Conservation (phyloP, 305 asterid species). For the Fraxinus sp. region DNA sequence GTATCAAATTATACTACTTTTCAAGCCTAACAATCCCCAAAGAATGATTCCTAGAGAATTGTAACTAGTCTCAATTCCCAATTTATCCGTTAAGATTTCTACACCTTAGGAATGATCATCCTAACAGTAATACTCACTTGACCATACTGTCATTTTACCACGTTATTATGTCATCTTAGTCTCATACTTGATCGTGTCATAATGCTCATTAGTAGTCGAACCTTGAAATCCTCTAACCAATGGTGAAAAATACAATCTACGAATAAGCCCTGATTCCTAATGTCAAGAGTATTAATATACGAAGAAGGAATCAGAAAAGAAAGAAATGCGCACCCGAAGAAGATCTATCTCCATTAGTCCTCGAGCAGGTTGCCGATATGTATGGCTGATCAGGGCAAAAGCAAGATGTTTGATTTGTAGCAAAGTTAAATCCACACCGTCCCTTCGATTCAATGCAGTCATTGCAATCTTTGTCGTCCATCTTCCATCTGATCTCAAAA, state of each 20-base stretch:
- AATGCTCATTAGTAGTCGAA: background rate
- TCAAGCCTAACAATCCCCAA: background rate
- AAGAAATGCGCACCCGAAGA: slow-evolving; percentile 33
- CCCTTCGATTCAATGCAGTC: slow-evolving; percentile 51
- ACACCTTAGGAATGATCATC: background rate
- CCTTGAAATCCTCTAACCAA: background rate
- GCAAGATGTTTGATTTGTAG: slow-evolving; percentile 40
- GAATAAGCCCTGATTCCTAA: background rate
- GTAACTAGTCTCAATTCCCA: background rate
- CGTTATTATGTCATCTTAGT: background rate
- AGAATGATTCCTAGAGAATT: background rate
- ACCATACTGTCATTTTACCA: background rate
- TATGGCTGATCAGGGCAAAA: slow-evolving; percentile 49
- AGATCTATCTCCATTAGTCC: slow-evolving; percentile 16
- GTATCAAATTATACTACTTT: background rate
- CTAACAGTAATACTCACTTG: background rate
- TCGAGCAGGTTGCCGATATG: slow-evolving; percentile 37
- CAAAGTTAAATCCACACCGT: slow-evolving; percentile 48
- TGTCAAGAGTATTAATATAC: background rate
- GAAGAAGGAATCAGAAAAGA: background rate
- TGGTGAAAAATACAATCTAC: background rate
- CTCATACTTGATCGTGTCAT: background rate
- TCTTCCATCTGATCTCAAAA: slow-evolving; percentile 55
- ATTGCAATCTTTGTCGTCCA: slow-evolving; percentile 39
- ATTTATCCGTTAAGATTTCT: background rate